Conservation (phyloP, 371 early-diverging fungal genomes). For the Mucor saturninus region DNA sequence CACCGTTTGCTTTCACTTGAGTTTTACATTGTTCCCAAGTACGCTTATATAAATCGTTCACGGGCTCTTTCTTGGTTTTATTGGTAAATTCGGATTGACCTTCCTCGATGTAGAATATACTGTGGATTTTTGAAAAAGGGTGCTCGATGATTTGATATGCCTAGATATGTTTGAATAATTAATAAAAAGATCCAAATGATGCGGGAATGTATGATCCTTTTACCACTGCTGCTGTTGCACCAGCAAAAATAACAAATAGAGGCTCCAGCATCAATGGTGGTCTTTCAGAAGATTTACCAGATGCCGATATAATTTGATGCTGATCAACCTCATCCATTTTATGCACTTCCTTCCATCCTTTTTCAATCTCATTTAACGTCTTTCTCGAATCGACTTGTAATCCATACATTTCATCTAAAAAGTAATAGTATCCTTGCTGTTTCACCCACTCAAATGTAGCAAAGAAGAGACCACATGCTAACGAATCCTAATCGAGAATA, state of each 20-base stretch:
- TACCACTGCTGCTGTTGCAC: conserved; percentile 72
- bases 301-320: conserved; percentile 8
- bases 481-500: conserved; percentile 61
- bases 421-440: conserved; percentile 68
- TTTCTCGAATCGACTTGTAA: conserved; percentile 51
- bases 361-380: conserved; percentile 37
- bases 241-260: conserved; percentile 72
- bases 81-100: conserved; percentile 60
- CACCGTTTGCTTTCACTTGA: conserved; percentile 49
- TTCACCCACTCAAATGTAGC: conserved; percentile 80
- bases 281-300: conserved; percentile 28
- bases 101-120: conserved; percentile 70
- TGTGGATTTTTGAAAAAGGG: conserved; percentile 74
- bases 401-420: conserved; percentile 63
- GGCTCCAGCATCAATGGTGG: conserved; percentile 68
- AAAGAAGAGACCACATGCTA: conserved; percentile 78
- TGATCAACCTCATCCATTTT: conserved; percentile 21
- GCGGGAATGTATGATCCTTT: neutral
- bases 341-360: conserved; percentile 30
- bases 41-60: conserved; percentile 49
- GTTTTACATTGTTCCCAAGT: conserved; percentile 60
- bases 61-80: conserved; percentile 41
- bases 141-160: conserved; percentile 78
- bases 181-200: neutral
- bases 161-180: conserved; percentile 17